These are phyloP conservation scores for Kondoa subrosea DNA, from an alignment of 768 basidiomycete genomes.

Conservation along the genomic window DNA sequence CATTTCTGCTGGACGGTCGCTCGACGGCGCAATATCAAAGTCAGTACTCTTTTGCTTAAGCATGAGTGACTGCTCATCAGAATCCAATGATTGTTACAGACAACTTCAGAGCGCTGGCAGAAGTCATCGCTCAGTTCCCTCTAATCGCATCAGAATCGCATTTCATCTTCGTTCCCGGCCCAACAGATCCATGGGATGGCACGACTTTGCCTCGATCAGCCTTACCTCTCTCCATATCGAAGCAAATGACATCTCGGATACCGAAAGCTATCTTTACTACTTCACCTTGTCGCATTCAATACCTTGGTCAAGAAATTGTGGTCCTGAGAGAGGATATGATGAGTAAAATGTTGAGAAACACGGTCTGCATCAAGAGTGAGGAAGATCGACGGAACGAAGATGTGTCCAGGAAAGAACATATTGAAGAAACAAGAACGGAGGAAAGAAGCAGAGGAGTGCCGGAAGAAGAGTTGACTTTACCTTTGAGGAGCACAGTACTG, in stretches of 20 bases:
- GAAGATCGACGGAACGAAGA: constrained; percentile 26
- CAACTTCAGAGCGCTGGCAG: constrained; percentile 69
- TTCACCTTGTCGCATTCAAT: constrained; percentile 87
- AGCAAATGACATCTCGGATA: constrained; percentile 51
- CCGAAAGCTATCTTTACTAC: constrained; percentile 67
- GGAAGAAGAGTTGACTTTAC: neutral
- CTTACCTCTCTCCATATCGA: constrained; percentile 56
- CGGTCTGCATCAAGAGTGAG: constrained; percentile 68
- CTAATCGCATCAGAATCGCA: constrained; percentile 59
- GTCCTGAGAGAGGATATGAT: constrained; percentile 83
- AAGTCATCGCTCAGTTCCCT: constrained; percentile 66
- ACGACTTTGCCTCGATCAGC: constrained; percentile 60
- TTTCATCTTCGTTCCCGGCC: constrained; percentile 89
- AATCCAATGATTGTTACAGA: constrained; percentile 37
- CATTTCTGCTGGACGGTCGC: constrained; percentile 55
- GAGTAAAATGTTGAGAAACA: constrained; percentile 80
- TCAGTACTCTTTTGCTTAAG: no score
- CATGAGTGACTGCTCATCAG: neutral
- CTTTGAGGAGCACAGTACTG: neutral
- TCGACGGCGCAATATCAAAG: constrained; percentile 77
- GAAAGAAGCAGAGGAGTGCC: neutral
- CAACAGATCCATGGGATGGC: constrained; percentile 63
- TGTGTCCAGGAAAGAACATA: constrained; percentile 9
- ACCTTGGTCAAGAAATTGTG: constrained; percentile 89
- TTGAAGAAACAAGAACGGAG: constrained; percentile 20